Base-by-base conservation (phyloP, 208 protist genomes). In the Crithidia expoeki region DNA sequence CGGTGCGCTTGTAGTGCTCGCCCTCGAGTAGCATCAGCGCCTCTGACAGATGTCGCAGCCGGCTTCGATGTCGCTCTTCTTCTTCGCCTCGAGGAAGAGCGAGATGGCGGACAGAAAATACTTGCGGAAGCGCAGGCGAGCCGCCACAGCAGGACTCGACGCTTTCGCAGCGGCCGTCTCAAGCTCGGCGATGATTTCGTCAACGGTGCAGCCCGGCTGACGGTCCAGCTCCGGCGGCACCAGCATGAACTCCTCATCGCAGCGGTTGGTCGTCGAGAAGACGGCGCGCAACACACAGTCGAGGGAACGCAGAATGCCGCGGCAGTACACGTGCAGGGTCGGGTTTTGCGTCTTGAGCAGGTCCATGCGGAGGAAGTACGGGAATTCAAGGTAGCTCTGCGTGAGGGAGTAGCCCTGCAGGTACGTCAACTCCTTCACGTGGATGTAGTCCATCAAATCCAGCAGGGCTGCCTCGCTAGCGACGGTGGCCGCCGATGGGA, bases 221-320 rank as follows among this genome's bases (percentile, higher is more conserved):
- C 68, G 72, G 60, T 91, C 76, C 32, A 93, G 60, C 62, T 88
- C 85, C 19, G 79, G 80, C 28, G 88, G 83, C 55, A 76, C 76
- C 19, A 79, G 70, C 77, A 84, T 71, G 79, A 93, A 93, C 80
- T 95, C 90, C 84, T 95, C 90, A 47, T 95, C 90, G 73, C 80
- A 85, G 60, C 85, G 90, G 59, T 93, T 89, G 14, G 79, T 76
- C 4, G 87, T 93, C 21, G 81, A 77, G 74, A 90, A 87, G 59
- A 88, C 80, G 53, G 85, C 81, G 74, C 80, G 77, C 72, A 89
- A 61, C 0, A 92, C 66, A 52, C 74, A 61, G 55, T 92, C 85
- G 11, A 95, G 68, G 25, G 60, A 79, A 38, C 81, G 78, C 49
- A 87, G 76, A 17, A 95, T 77, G 38, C 76, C 90, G 30, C 84